A percentile compares a stretch with the other conserved stretches of the same genome.
These are phyloP conservation scores for Microcyclosporella mali DNA, from an alignment of 2,329 filamentous ascomycete species.

Conservation along the genomic window DNA sequence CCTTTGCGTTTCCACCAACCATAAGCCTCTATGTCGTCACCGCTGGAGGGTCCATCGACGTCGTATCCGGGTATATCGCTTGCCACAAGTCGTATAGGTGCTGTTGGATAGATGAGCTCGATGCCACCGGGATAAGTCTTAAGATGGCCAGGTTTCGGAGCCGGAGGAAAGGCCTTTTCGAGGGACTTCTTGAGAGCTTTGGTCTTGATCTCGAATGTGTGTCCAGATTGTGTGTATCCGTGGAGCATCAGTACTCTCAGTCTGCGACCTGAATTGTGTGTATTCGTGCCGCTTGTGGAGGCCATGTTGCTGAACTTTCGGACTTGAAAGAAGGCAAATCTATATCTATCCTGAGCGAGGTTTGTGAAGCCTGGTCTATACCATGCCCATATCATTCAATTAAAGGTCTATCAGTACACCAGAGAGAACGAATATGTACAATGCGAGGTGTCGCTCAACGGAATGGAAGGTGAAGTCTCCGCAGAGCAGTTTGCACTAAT, in stretches of 20 bases:
- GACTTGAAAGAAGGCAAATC: neutral
- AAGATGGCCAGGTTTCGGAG: conserved; percentile 43
- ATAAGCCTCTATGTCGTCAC: conserved; percentile 49
- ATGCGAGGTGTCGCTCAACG: too few relatives aligned
- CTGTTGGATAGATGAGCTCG: conserved; percentile 44
- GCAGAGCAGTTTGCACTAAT: too few relatives aligned
- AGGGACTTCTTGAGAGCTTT: conserved; percentile 79
- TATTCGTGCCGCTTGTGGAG: conserved; percentile 5
- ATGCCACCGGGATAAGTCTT: conserved; percentile 34
- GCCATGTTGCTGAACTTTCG: conserved; percentile 7
- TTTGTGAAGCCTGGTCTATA: too few relatives aligned
- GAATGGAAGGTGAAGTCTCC: too few relatives aligned
- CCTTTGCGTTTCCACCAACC: conserved; percentile 76
- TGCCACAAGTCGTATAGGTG: conserved; percentile 37
- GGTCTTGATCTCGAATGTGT: conserved; percentile 80
- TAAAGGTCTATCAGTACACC: too few relatives aligned
- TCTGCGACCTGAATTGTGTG: conserved; percentile 14
- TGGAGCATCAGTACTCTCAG: conserved; percentile 48
- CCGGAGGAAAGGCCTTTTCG: conserved; percentile 62
- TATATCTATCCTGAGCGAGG: too few relatives aligned
- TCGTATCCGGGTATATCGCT: conserved; percentile 56
- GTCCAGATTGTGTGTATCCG: conserved; percentile 85
- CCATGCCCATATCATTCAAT: too few relatives aligned
- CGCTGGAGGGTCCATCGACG: conserved; percentile 37
- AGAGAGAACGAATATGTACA: too few relatives aligned